phyloP scores from a whole-genome alignment of 495 filamentous ascomycete genomes.

The Lophiostoma macrostomum region DNA sequence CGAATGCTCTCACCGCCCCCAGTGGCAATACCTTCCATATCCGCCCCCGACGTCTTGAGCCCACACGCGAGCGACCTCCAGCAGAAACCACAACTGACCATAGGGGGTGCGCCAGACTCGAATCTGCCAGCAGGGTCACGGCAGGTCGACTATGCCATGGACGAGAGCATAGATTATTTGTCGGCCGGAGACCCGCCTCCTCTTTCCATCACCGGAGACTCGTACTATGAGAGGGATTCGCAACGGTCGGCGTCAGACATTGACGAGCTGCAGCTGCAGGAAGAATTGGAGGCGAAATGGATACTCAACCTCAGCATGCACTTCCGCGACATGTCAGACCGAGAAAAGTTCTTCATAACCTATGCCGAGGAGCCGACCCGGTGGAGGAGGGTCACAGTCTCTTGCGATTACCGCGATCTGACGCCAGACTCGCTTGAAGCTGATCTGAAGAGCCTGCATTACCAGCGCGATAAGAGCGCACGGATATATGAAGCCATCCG shows the following conservation, averaged over 20 bases:
- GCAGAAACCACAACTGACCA: constrained; percentile 15
- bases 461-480: constrained; percentile 90
- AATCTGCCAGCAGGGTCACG: constrained; percentile 29
- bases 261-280: constrained; percentile 50
- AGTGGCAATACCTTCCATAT: constrained; percentile 36
- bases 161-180: constrained; percentile 17
- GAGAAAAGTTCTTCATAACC: constrained; percentile 98
- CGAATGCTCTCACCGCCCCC: constrained; percentile 41
- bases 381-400: constrained; percentile 89
- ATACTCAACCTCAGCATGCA: constrained; percentile 98
- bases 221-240: constrained; percentile 16
- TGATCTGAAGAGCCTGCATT: constrained; percentile 72
- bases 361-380: constrained; percentile 74
- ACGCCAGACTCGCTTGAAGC: constrained; percentile 78
- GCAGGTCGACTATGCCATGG: constrained; percentile 28
- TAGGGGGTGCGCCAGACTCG: constrained; percentile 16
- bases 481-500: constrained; percentile 95
- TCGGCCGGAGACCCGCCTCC: constrained; percentile 22
- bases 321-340: constrained; percentile 88
- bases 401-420: constrained; percentile 86
- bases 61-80: constrained; percentile 5
- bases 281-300: constrained; percentile 86
- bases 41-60: constrained; percentile 34
- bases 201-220: constrained; percentile 18
- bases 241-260: constrained; percentile 34